phyloP scores from a whole-genome alignment of 257 asterid species.

The Fraxinus pennsylvanica region DNA sequence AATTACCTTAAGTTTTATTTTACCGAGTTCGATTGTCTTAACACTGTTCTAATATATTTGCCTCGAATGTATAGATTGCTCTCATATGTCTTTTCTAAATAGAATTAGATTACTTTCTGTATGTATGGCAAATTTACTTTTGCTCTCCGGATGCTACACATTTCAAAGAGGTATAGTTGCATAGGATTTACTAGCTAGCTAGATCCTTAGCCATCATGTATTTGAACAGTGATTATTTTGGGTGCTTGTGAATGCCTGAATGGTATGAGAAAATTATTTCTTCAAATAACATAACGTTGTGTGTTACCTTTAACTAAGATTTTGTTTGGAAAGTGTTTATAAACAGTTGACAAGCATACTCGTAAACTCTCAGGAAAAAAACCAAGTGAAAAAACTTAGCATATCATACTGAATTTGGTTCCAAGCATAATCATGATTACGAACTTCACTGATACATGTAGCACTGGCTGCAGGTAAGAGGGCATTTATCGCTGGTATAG shows the following conservation, averaged over 20 bases:
- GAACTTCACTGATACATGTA: conserved; percentile 9
- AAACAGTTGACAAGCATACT: too few relatives aligned
- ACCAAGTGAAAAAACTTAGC: neutral
- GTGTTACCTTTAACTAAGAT: neutral
- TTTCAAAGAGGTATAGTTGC: neutral
- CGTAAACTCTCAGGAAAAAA: neutral
- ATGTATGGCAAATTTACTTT: neutral
- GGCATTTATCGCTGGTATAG: conserved; percentile 95
- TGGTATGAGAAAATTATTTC: neutral
- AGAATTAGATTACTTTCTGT: neutral
- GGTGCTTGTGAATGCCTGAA: neutral
- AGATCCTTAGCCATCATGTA: neutral
- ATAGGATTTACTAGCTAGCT: neutral
- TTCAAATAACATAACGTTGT: neutral
- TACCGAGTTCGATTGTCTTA: neutral
- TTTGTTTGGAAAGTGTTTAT: too few relatives aligned
- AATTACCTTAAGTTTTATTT: neutral
- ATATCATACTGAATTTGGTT: neutral
- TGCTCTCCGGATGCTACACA: neutral
- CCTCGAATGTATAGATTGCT: neutral
- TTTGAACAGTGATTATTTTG: neutral
- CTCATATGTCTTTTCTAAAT: neutral
- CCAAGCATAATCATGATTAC: neutral
- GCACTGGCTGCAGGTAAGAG: conserved; percentile 69
- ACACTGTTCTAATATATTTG: neutral